Percentiles rank a stretch among this genome's conserved stretches.
phyloP scores from a whole-genome alignment of 106 monocot genomes.

The Cymbidium sinense region DNA sequence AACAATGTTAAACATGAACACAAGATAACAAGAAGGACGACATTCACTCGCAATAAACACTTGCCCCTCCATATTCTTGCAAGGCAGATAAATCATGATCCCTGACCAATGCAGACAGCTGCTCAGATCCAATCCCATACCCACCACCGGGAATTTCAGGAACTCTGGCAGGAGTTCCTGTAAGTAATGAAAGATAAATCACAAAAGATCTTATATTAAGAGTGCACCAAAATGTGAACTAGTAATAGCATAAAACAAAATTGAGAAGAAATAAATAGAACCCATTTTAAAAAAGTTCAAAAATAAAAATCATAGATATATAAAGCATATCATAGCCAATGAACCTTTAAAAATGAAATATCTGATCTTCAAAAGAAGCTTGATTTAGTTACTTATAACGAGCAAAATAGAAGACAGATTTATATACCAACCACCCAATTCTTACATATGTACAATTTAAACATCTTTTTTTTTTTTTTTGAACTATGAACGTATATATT shows the following conservation, averaged over 20 bases:
- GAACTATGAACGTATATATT: too few relatives aligned
- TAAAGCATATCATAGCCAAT: too few relatives aligned
- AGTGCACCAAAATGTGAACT: neutral
- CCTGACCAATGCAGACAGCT: constrained; percentile 37
- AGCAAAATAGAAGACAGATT: too few relatives aligned
- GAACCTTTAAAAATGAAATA: too few relatives aligned
- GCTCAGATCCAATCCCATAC: constrained; percentile 36
- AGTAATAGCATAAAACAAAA: neutral
- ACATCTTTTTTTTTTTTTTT: too few relatives aligned
- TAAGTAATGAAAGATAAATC: neutral
- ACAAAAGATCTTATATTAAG: neutral
- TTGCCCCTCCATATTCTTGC: constrained; percentile 51
- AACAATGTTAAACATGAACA: neutral
- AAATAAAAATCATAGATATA: too few relatives aligned
- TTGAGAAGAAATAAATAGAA: too few relatives aligned
- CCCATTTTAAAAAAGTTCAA: too few relatives aligned
- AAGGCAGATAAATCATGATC: constrained; percentile 32
- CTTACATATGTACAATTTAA: too few relatives aligned
- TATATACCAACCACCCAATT: too few relatives aligned
- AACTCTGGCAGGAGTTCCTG: constrained; percentile 19
- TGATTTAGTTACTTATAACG: too few relatives aligned
- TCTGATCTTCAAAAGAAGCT: too few relatives aligned
- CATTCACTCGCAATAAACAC: constrained; percentile 7
- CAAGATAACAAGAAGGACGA: neutral
- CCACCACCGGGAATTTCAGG: constrained; percentile 8